Conservation (phyloP, 2,329 filamentous ascomycete genomes). For the Simplicillium sp. region DNA sequence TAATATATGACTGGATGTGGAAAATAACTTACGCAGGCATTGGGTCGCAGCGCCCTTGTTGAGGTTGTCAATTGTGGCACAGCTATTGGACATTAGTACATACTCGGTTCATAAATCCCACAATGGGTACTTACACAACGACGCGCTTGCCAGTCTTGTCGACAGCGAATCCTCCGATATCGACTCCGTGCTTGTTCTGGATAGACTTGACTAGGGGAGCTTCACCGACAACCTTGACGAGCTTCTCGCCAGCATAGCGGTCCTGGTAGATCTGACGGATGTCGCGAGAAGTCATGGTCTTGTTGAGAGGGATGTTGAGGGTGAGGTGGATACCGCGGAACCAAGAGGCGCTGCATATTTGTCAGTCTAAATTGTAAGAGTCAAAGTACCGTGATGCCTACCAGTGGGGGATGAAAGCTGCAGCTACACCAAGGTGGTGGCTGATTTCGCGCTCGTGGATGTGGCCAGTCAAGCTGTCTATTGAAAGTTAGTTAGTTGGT, state of each 20-base stretch:
- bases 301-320: slow-evolving; percentile 78
- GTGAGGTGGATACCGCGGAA: slow-evolving; percentile 93
- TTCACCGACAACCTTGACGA: slow-evolving; percentile 87
- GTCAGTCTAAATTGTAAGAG: too few relatives aligned
- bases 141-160: slow-evolving; percentile 82
- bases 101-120: too few relatives aligned
- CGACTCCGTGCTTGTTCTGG: slow-evolving; percentile 74
- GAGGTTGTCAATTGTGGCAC: not conserved
- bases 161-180: slow-evolving; percentile 94
- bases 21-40: not conserved
- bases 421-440: slow-evolving; percentile 59
- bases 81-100: too few relatives aligned
- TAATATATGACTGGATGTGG: not conserved
- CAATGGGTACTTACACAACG: slow-evolving; percentile 45
- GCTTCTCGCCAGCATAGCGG: slow-evolving; percentile 88
- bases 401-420: slow-evolving; percentile 78
- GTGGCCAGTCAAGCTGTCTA: slow-evolving; percentile 63
- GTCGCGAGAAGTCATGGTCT: slow-evolving; percentile 82
- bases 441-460: slow-evolving; percentile 92
- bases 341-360: slow-evolving; percentile 56
- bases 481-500: too few relatives aligned
- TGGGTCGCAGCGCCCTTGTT: not conserved
- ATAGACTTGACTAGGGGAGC: slow-evolving; percentile 80
- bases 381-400: too few relatives aligned
- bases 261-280: slow-evolving; percentile 94